A percentile compares a stretch with the other conserved stretches of the same genome.
These are phyloP conservation scores for Sporothrix phasma DNA, from an alignment of 2,329 filamentous ascomycete species.

Conservation along the genomic window DNA sequence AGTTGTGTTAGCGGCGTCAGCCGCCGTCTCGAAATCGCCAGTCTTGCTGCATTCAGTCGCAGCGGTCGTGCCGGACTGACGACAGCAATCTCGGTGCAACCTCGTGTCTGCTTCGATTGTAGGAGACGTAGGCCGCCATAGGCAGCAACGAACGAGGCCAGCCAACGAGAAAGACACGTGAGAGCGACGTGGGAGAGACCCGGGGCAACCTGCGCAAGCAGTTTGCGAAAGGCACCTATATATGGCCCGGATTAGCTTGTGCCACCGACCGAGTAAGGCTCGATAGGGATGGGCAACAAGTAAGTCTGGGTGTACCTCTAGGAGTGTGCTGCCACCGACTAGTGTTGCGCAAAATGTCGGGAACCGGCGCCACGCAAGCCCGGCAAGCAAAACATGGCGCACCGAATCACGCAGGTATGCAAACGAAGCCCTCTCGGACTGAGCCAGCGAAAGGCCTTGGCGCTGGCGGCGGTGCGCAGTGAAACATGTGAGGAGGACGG, in stretches of 20 bases:
- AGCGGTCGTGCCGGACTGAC: slow-evolving; percentile 16
- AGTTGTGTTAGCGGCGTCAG: neutral
- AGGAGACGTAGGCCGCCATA: slow-evolving; percentile 49
- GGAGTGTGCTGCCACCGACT: slow-evolving; percentile 49
- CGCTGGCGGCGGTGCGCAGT: slow-evolving; percentile 29
- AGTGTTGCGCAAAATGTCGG: slow-evolving; percentile 53
- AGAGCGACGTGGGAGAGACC: slow-evolving; percentile 23
- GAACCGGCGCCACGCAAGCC: slow-evolving; percentile 47
- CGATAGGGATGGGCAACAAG: no score
- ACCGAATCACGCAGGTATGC: slow-evolving; percentile 22
- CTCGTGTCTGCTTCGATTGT: slow-evolving; percentile 42
- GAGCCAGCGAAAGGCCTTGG: slow-evolving; percentile 25
- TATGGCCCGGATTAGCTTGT: neutral
- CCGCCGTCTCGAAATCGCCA: neutral
- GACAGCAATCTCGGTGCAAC: slow-evolving; percentile 33
- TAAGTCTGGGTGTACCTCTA: slow-evolving; percentile 38
- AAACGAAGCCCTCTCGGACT: slow-evolving; percentile 1
- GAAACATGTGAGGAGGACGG: slow-evolving; percentile 42
- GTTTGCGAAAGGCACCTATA: slow-evolving; percentile 26
- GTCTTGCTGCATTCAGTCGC: neutral
- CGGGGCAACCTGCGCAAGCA: slow-evolving; percentile 22
- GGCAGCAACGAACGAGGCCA: slow-evolving; percentile 48
- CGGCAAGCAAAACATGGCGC: slow-evolving; percentile 37
- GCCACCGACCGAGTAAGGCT: neutral
- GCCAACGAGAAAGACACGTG: slow-evolving; percentile 44